Evolutionary conservation across 2,329 filamentous ascomycete genomes (phyloP), one percentile per base, ranked within the genome.

Genomic region (Tympanopsis confertula): DNA sequence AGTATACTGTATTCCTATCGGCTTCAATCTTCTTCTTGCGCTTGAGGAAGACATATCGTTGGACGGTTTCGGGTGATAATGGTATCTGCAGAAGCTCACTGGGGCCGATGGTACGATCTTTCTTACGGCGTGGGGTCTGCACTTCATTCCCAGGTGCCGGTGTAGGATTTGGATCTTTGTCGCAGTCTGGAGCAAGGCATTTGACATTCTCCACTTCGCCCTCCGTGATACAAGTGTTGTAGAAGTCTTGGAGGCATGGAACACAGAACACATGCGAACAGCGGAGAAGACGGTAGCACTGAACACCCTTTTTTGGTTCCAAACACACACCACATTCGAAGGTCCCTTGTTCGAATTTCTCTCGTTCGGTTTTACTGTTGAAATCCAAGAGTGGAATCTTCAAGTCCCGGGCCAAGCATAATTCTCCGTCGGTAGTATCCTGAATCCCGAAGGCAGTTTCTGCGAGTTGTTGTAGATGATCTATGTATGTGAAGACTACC

Each of bases 21-120:
- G 86, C 80, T 57, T 96, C 91, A 3, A 96, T 74, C 54, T 86
- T 83, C 45, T 83, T 85, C 63, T 96, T 96, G 51, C 94, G 85
- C 61, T 91, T 95, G 42, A 96, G 69, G 26, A 78, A 78, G 4
- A 94, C 84, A 54, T 93, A 98, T 39, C 91, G 81, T 51, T 85
- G 80, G 2, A 95, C 86, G 22, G 70, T 71, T 13, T 83, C 76
- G 41, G 81, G 71, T 2, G 76, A 65, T 1, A 89, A 59, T 0
- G 81, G 80, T 33, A 89, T 86, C 49, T 86, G 78, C 4, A 87
- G 64, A 30, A 81, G 59, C 50, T 81, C 76, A 30, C 69, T 70
- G 2, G 76, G 75, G 30, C 68, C 73, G n/a, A 80, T 54, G 0
- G 71, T 64, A 10, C 63, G 62, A 38, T 72, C 66, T 28, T 61